These are phyloP conservation scores for Juglanconis sp. DNA, from an alignment of 2,329 filamentous ascomycete species.

Conservation along the genomic window DNA sequence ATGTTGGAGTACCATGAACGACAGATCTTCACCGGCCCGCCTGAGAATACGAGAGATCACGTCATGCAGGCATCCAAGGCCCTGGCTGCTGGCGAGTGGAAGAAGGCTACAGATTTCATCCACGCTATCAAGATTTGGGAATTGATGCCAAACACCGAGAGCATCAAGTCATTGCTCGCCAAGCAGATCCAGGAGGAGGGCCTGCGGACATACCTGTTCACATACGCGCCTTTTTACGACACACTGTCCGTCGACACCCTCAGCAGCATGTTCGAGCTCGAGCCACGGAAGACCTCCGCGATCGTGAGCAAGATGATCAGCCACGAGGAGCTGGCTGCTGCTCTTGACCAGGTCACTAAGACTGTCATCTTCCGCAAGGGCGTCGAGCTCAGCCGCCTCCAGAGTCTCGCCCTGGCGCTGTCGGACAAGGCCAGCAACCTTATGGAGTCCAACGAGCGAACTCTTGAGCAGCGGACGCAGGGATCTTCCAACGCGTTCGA, in stretches of 20 bases:
- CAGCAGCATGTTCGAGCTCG: conserved; percentile 91
- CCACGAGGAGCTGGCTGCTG: conserved; percentile 94
- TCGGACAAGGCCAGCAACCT: conserved; percentile 95
- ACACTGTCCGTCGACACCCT: conserved; percentile 84
- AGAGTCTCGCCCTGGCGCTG: conserved; percentile 89
- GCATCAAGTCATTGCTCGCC: conserved; percentile 95
- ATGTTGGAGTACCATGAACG: conserved; percentile 99
- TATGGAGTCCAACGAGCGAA: conserved; percentile 96
- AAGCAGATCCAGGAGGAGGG: conserved; percentile 99
- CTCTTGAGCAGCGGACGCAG: conserved; percentile 93
- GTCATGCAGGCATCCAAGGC: conserved; percentile 99
- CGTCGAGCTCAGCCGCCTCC: conserved; percentile 91
- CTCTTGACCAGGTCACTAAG: conserved; percentile 94
- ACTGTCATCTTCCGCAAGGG: conserved; percentile 99
- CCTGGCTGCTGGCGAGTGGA: conserved; percentile 95
- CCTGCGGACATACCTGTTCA: conserved; percentile 96
- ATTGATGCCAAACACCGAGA: conserved; percentile 84
- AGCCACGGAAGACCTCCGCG: conserved; percentile 85
- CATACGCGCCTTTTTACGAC: conserved; percentile 98
- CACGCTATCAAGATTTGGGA: conserved; percentile 99
- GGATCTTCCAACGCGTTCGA: conserved; percentile 95
- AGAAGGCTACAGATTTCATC: conserved; percentile 90
- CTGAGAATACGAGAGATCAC: conserved; percentile 97
- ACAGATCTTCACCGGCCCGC: conserved; percentile 97
- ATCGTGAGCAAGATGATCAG: conserved; percentile 99